A percentile compares a stretch with the other conserved stretches of the same genome.
phyloP scores from a whole-genome alignment of 2,329 filamentous ascomycete species.

The Aschersonia sp. region DNA sequence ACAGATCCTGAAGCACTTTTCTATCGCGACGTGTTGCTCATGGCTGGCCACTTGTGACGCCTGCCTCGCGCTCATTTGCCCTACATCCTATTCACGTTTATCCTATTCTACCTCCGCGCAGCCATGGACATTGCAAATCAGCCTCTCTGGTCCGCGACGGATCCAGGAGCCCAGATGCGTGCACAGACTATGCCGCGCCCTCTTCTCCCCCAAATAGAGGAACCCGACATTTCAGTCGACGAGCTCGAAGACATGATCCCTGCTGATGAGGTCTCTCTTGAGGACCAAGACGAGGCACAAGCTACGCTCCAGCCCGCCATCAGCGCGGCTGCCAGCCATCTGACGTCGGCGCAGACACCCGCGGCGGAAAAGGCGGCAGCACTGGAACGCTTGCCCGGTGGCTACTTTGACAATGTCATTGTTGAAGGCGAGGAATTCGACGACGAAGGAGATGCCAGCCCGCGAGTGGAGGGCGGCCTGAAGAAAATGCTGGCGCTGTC shows the following conservation, averaged over 20 bases:
- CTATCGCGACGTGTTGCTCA: not conserved
- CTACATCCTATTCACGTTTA: not conserved
- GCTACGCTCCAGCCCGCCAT: slow-evolving; percentile 45
- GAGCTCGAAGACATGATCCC: not conserved
- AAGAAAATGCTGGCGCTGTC: not conserved
- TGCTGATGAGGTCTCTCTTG: slow-evolving; percentile 12
- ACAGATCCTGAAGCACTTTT: not conserved
- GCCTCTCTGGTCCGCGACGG: too few species aligned
- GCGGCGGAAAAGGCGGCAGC: slow-evolving; percentile 43
- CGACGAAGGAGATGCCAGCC: slow-evolving; percentile 6
- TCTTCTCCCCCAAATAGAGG: not conserved
- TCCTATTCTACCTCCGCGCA: not conserved
- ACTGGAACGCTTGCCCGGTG: slow-evolving; percentile 24
- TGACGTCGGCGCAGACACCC: slow-evolving; percentile 39
- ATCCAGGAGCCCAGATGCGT: not conserved
- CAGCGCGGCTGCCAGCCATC: slow-evolving; percentile 38
- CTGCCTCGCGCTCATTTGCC: too few species aligned
- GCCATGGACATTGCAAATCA: not conserved
- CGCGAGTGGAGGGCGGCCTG: slow-evolving; percentile 3
- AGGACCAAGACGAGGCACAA: slow-evolving; percentile 40
- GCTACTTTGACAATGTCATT: slow-evolving; percentile 7
- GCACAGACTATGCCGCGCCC: not conserved
- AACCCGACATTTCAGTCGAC: not conserved
- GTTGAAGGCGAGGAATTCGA: slow-evolving; percentile 5
- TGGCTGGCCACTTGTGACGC: not conserved